These are phyloP conservation scores for Neonectria punicea DNA, from an alignment of 2,329 filamentous ascomycete species.

Conservation along the genomic window DNA sequence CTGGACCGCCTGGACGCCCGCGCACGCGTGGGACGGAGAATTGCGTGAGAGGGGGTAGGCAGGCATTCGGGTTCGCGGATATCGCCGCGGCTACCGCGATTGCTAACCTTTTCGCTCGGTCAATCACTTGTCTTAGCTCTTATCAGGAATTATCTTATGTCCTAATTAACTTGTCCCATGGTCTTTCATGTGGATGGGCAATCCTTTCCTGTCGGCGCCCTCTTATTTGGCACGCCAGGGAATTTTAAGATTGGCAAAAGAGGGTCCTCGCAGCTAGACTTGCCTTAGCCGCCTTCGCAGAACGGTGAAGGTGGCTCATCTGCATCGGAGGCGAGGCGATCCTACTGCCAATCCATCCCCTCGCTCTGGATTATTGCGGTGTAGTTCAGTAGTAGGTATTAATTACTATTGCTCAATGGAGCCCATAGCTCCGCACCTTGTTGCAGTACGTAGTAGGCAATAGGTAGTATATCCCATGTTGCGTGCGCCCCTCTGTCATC, in stretches of 20 bases:
- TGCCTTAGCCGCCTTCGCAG: constrained; percentile 15
- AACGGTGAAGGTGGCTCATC: constrained; percentile 21
- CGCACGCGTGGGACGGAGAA: neutral
- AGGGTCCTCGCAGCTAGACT: constrained; percentile 17
- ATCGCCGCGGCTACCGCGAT: neutral
- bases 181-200: neutral
- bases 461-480: neutral
- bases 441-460: neutral
- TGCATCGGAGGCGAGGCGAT: constrained; percentile 9
- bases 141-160: neutral
- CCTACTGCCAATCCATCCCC: neutral
- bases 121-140: neutral
- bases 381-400: neutral
- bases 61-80: neutral
- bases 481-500: neutral
- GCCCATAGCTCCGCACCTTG: neutral
- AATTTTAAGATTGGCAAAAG: constrained; percentile 24
- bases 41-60: neutral
- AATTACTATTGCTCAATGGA: neutral
- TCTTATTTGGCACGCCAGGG: constrained; percentile 16
- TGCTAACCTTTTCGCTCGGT: too few relatives aligned
- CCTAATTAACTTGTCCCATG: neutral
- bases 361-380: constrained; percentile 5
- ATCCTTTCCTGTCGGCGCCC: constrained; percentile 6
- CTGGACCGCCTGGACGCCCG: neutral